These are phyloP conservation scores for Annulohypoxylon truncatum DNA, from an alignment of 2,329 filamentous ascomycete species.

Conservation along the genomic window DNA sequence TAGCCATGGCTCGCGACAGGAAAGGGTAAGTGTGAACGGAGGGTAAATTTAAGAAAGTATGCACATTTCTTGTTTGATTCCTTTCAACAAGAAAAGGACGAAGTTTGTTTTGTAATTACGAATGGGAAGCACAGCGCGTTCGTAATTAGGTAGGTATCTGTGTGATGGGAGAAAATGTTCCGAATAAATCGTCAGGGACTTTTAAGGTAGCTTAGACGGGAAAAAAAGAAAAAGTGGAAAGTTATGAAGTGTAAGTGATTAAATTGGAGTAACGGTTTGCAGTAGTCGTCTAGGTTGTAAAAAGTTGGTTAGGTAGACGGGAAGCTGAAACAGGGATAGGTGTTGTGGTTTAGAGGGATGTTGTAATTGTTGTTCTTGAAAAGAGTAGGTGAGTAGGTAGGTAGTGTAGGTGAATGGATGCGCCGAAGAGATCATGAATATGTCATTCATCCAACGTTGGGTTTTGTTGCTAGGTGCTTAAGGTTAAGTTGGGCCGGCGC, in stretches of 20 bases:
- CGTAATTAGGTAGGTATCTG: background rate
- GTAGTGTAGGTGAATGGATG: background rate
- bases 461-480: conserved; percentile 25
- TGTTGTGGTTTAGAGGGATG: background rate
- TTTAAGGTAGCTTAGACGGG: background rate
- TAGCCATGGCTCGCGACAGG: conserved; percentile 54
- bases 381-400: background rate
- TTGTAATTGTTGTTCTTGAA: background rate
- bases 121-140: conserved; percentile 1
- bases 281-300: background rate
- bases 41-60: conserved; percentile 20
- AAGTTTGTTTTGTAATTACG: background rate
- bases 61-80: conserved; percentile 36
- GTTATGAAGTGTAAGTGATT: background rate
- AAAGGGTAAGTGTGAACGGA: background rate
- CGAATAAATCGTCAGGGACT: background rate
- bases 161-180: background rate
- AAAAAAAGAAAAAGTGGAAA: background rate
- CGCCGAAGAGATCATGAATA: conserved; percentile 23
- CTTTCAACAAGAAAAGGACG: conserved; percentile 10
- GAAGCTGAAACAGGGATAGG: background rate
- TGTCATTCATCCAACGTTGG: conserved; percentile 36
- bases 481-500: conserved; percentile 39
- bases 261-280: background rate
- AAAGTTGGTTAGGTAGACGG: background rate